These are phyloP conservation scores for Quillaja saponaria DNA, from an alignment of 306 rosid species.

Conservation along the genomic window DNA sequence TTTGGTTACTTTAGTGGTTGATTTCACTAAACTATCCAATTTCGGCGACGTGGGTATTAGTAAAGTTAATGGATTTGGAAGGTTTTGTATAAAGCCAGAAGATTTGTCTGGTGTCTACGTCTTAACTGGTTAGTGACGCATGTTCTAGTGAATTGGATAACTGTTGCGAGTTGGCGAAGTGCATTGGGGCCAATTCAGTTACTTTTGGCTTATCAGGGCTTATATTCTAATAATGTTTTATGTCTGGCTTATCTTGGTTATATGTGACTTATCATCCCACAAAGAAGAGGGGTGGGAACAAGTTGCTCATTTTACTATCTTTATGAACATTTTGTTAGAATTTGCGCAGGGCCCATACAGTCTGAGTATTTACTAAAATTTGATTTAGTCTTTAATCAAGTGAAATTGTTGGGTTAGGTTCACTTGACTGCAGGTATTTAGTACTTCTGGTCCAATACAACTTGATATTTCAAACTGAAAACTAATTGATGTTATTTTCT, in stretches of 20 bases:
- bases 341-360: no score
- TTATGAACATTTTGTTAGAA: neutral
- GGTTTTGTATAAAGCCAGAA: constrained; percentile 23
- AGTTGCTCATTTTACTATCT: neutral
- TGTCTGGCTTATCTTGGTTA: no score
- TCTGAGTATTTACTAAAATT: neutral
- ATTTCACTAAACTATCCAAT: constrained; percentile 18
- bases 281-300: no score
- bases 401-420: neutral
- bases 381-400: neutral
- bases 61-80: neutral
- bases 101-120: neutral
- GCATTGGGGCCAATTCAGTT: neutral
- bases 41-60: constrained; percentile 11
- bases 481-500: neutral
- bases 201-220: no score
- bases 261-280: no score
- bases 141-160: constrained; percentile 9
- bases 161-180: constrained; percentile 13
- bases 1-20: constrained; percentile 17
- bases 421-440: constrained; percentile 1
- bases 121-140: neutral
- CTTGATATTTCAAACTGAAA: constrained; percentile 6
- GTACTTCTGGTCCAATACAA: neutral
- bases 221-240: neutral